phyloP scores from a whole-genome alignment of 805 yeast genomes.

The Cyberlindnera bimundalis region DNA sequence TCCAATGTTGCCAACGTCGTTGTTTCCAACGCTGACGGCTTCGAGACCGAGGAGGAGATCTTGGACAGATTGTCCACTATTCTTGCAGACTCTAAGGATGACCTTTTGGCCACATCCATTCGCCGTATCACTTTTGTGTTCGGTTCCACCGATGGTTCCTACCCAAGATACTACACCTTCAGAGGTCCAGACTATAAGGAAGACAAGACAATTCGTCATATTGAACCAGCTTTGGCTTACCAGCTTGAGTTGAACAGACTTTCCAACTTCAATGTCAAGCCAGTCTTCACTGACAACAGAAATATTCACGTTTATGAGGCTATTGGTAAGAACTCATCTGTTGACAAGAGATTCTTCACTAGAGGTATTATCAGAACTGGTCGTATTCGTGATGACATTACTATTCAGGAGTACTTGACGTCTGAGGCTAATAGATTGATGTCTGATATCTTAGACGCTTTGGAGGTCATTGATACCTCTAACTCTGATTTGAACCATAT shows the following conservation, averaged over 20 bases:
- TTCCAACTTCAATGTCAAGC: conserved; percentile 92
- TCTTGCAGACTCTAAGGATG: conserved; percentile 65
- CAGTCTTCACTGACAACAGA: conserved; percentile 93
- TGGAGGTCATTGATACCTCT: conserved; percentile 90
- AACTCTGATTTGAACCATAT: conserved; percentile 96
- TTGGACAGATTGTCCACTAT: conserved; percentile 60
- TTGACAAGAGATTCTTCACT: conserved; percentile 94
- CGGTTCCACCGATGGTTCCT: conserved; percentile 78
- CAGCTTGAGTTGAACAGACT: conserved; percentile 93
- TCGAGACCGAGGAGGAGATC: conserved; percentile 64
- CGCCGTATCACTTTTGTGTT: conserved; percentile 93
- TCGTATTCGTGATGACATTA: conserved; percentile 85
- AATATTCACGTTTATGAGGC: conserved; percentile 98
- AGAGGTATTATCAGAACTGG: conserved; percentile 98
- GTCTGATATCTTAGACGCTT: conserved; percentile 92
- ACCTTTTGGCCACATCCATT: conserved; percentile 64
- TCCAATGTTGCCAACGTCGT: conserved; percentile 83
- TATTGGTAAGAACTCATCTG: conserved; percentile 85
- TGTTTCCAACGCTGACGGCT: conserved; percentile 71
- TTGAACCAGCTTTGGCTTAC: conserved; percentile 97
- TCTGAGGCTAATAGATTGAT: conserved; percentile 95
- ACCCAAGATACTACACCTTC: conserved; percentile 95
- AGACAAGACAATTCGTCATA: conserved; percentile 93
- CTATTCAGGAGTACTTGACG: conserved; percentile 89
- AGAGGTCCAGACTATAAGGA: conserved; percentile 83